Base-by-base conservation (phyloP, 1,139 yeast species). In the Blastobotrys buckinghamii region DNA sequence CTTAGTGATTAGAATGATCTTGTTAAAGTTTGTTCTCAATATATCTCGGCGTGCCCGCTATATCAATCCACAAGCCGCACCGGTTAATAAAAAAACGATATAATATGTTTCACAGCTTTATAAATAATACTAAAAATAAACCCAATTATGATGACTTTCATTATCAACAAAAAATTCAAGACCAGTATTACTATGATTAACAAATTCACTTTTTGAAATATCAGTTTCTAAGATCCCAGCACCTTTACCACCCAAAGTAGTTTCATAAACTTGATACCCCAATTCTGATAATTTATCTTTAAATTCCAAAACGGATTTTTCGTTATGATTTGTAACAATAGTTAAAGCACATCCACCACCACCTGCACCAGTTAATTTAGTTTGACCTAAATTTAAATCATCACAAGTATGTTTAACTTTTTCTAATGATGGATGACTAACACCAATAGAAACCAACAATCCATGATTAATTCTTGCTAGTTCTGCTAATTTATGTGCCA, bases 281-380 rank as follows among this genome's bases (percentile, higher is more conserved):
- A 29, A 29, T 0, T 74, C 72, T 5, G 53, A 59, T 42, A 50
- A 70, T 68, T 42, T 72, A 59, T 57, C 49, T 15, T 63, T 64
- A 52, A 75, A 65, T 15, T 62, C 55, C 1, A 55, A 57, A 10
- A 75, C 57, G 12, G 68, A 67, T 1, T 73, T 74, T 8, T 67
- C 67, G 2, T 70, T 71, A 10, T 72, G 74, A 45, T 78, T 82
- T 45, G 79, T 73, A 12, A 90, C 74, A 46, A 92, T 70, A 0
- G 97, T 92, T 50, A 94, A 84, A 17, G 97, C 96, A 71, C 99
- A 92, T 1, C 99, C 99, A 41, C 99, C 99, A 17, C 98, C 98
- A 24, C 99, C 99, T 0, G 98, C 98, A 39, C 99, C 99, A 0
- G 98, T 92, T 52, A 92, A 75, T 66, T 92, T 92, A 1, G 99